Evolutionary conservation across 352 stramenopile genomes (phyloP).

Genomic region (Phytophthora boehmeriae): DNA sequence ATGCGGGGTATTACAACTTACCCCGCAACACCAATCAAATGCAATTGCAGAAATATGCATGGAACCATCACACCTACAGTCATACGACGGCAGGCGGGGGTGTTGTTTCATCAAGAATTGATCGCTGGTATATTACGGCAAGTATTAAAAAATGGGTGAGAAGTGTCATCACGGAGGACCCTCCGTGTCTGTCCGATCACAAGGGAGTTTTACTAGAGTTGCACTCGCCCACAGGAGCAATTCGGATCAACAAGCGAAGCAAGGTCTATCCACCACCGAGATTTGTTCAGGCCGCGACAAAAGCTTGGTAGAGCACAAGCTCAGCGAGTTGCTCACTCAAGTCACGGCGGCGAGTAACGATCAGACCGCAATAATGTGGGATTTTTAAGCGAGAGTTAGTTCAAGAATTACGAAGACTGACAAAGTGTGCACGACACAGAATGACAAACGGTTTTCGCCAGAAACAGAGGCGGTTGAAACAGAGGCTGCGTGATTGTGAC

Average conservation of each 20-base stretch:
- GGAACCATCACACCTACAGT: background rate
- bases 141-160: background rate
- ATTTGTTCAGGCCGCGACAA: background rate
- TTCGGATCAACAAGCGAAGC: background rate
- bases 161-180: background rate
- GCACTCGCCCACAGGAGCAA: background rate
- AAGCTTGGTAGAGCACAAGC: background rate
- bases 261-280: conserved; percentile 3
- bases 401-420: no score
- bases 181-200: conserved; percentile 3
- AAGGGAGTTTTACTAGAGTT: conserved; percentile 1
- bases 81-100: background rate
- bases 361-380: no score
- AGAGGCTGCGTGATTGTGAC: no score
- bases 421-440: no score
- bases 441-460: no score
- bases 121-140: conserved; percentile 1
- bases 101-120: background rate
- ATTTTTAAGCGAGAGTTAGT: no score
- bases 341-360: no score
- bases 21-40: background rate
- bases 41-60: background rate
- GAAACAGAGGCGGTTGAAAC: no score
- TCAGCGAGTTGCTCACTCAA: background rate
- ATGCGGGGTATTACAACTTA: conserved; percentile 1